phyloP scores from a whole-genome alignment of 202 grass and related monocot species.

The Schoenoplectus tabernaemontani region DNA sequence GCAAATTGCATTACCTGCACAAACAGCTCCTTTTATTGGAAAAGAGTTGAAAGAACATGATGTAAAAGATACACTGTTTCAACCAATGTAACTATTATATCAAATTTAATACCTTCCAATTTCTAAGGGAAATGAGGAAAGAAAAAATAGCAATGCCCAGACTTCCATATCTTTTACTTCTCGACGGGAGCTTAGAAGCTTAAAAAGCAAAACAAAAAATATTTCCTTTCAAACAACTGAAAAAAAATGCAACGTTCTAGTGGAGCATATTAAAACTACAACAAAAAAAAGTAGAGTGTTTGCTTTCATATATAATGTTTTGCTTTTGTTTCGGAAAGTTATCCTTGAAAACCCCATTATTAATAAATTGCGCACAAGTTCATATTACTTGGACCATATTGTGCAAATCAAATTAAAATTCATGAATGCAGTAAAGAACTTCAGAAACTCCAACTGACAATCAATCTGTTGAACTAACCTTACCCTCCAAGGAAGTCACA shows the following conservation, averaged over 20 bases:
- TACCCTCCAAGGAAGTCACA: constrained; percentile 55
- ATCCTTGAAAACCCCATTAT: neutral
- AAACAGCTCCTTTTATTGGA: constrained; percentile 20
- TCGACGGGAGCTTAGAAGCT: constrained; percentile 66
- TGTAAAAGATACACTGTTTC: neutral
- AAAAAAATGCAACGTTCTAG: neutral
- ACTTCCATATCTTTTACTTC: constrained; percentile 81
- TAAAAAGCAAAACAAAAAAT: constrained; percentile 43
- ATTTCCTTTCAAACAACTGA: constrained; percentile 8
- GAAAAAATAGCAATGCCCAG: constrained; percentile 68
- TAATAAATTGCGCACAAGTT: neutral
- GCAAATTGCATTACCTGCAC: constrained; percentile 82
- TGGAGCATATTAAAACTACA: neutral
- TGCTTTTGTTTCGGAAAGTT: neutral
- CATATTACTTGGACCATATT: neutral
- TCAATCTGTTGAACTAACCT: constrained; percentile 61
- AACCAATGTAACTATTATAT: constrained; percentile 24
- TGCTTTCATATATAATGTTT: neutral
- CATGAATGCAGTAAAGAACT: neutral
- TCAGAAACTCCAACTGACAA: neutral
- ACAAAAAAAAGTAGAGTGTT: neutral
- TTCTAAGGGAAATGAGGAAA: constrained; percentile 58
- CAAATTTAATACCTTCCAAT: constrained; percentile 75
- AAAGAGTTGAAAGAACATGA: neutral
- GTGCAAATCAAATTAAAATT: neutral